A percentile compares a stretch with the other conserved stretches of the same genome.
Conservation (phyloP, 495 filamentous ascomycete species). For the Penicillium simplicissimum region DNA sequence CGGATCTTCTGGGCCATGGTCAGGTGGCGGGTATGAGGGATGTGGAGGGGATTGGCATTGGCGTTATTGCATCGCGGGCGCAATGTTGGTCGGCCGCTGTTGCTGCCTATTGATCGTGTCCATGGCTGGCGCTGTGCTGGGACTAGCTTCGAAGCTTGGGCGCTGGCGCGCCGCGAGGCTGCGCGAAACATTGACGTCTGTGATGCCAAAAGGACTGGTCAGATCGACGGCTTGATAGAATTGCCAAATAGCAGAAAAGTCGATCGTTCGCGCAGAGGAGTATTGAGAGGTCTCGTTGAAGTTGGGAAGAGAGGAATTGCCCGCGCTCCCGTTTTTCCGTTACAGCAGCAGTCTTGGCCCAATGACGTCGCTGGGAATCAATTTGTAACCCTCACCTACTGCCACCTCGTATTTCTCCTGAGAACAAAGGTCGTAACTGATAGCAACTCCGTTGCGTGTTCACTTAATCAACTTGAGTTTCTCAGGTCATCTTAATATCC, state of each 20-base stretch:
- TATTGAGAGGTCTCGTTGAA: conserved; percentile 3
- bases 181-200: conserved; percentile 35
- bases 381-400: conserved; percentile 2
- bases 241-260: neutral
- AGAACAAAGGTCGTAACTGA: neutral
- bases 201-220: neutral
- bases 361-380: conserved; percentile 31
- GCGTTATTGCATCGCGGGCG: conserved; percentile 15
- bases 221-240: neutral
- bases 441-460: neutral
- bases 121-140: conserved; percentile 22
- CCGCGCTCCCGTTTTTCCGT: conserved; percentile 27
- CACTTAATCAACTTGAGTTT: too few relatives aligned
- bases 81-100: conserved; percentile 20
- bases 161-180: conserved; percentile 38
- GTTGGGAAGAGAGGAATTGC: conserved; percentile 2
- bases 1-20: conserved; percentile 31
- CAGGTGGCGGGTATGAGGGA: conserved; percentile 22
- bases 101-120: conserved; percentile 30
- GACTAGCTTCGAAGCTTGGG: conserved; percentile 19
- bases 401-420: neutral
- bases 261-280: neutral
- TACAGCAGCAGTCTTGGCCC: conserved; percentile 26
- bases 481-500: neutral
- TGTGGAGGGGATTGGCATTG: conserved; percentile 7